phyloP scores from a whole-genome alignment of 225 moss, liverwort and hornwort genomes.

The Lunularia cruciata region DNA sequence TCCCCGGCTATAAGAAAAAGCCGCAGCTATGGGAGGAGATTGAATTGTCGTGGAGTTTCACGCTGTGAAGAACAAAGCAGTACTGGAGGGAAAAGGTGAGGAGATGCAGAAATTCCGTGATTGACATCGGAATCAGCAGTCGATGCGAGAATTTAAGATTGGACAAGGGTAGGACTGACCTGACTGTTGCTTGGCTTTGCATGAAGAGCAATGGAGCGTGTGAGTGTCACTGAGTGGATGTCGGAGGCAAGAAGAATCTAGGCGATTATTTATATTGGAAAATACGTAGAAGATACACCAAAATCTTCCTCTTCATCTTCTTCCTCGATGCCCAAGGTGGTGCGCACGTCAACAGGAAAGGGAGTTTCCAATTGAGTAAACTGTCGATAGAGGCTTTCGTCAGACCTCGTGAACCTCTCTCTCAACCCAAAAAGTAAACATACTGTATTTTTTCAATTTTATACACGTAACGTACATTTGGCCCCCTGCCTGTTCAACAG shows the following conservation, averaged over 20 bases:
- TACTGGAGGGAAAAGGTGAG: neutral
- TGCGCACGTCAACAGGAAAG: conserved; percentile 12
- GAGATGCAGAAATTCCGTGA: neutral
- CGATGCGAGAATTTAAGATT: neutral
- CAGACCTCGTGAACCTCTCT: neutral
- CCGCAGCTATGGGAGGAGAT: too few relatives aligned
- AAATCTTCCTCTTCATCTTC: neutral
- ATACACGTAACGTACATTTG: neutral
- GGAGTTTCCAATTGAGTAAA: neutral
- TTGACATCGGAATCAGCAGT: neutral
- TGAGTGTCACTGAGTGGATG: conserved; percentile 10
- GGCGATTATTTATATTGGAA: neutral
- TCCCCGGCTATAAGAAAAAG: too few relatives aligned
- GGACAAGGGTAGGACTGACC: neutral
- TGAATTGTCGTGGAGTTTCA: too few relatives aligned
- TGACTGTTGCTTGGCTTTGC: neutral
- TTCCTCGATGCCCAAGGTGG: neutral
- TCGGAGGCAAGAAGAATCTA: conserved; percentile 16
- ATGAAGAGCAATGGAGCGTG: neutral
- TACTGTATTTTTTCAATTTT: neutral
- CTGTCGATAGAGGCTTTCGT: neutral
- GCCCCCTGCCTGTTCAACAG: neutral
- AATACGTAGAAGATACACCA: neutral
- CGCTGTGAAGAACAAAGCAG: too few relatives aligned
- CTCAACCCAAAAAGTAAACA: neutral